Evolutionary conservation across 192 early-diverging fungal genomes (phyloP).

Genomic region (Lobosporangium transversale): DNA sequence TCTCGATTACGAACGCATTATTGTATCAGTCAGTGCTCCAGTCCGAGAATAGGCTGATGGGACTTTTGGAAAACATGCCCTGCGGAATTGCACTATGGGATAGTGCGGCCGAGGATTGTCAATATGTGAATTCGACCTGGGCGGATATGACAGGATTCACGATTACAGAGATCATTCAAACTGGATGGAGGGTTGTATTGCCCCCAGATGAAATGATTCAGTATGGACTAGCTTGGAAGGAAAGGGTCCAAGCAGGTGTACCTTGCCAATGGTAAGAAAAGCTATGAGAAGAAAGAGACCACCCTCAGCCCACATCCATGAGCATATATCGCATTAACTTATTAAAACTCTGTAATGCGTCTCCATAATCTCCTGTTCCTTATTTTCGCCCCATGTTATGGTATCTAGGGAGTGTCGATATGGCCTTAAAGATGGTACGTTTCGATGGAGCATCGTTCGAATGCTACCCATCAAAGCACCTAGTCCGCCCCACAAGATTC

Average conservation of each 20-base stretch:
- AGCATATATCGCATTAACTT: too few species aligned
- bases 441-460: slow-evolving; percentile 35
- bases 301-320: too few species aligned
- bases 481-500: slow-evolving; percentile 13
- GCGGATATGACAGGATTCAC: slow-evolving; percentile 41
- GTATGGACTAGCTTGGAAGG: slow-evolving; percentile 32
- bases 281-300: too few species aligned
- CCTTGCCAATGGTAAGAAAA: slow-evolving; percentile 48
- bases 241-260: slow-evolving; percentile 16
- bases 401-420: slow-evolving; percentile 35
- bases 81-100: slow-evolving; percentile 50
- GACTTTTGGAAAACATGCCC: slow-evolving; percentile 49
- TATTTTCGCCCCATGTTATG: background rate
- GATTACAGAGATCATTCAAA: slow-evolving; percentile 22
- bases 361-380: background rate
- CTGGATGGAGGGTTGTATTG: slow-evolving; percentile 10
- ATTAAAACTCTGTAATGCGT: background rate
- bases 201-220: slow-evolving; percentile 27
- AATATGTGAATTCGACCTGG: slow-evolving; percentile 41
- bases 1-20: slow-evolving; percentile 62
- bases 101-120: slow-evolving; percentile 23
- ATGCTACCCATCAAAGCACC: slow-evolving; percentile 40
- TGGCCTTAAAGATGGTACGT: slow-evolving; percentile 35
- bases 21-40: slow-evolving; percentile 59
- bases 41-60: slow-evolving; percentile 42